Evolutionary conservation across 1,284 basidiomycete genomes (phyloP).

Genomic region (Pisolithus thermaeus): DNA sequence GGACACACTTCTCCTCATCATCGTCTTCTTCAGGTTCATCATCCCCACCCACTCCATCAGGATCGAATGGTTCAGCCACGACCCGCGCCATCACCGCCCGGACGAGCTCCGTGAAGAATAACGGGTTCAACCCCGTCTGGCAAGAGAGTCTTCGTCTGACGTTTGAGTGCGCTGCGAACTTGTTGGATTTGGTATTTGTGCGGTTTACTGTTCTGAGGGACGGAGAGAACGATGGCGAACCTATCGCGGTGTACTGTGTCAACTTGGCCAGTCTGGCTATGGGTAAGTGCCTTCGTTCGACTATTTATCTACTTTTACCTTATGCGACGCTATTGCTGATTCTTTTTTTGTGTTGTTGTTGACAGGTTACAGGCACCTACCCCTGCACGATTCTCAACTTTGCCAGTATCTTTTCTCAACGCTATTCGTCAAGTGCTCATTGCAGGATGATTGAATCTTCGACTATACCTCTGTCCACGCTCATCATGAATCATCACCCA

Average conservation of each 20-base stretch:
- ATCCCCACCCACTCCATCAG: slow-evolving; percentile 7
- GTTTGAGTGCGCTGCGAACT: slow-evolving; percentile 70
- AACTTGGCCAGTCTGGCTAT: slow-evolving; percentile 62
- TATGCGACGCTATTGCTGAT: slow-evolving; percentile 8
- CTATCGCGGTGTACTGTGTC: slow-evolving; percentile 67
- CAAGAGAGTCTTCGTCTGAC: slow-evolving; percentile 65
- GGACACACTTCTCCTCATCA: slow-evolving; percentile 35
- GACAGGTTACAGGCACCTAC: slow-evolving; percentile 81
- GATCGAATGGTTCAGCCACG: slow-evolving; percentile 27
- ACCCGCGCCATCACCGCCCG: slow-evolving; percentile 45
- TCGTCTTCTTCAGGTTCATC: slow-evolving; percentile 24
- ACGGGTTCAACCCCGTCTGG: slow-evolving; percentile 88
- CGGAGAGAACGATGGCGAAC: slow-evolving; percentile 55
- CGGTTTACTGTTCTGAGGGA: slow-evolving; percentile 67
- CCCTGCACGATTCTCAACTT: slow-evolving; percentile 76
- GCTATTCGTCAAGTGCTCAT: slow-evolving; percentile 58
- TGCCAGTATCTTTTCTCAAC: slow-evolving; percentile 87
- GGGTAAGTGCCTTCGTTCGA: slow-evolving; percentile 42
- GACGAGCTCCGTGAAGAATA: slow-evolving; percentile 68
- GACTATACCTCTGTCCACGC: too few relatives aligned
- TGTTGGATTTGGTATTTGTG: slow-evolving; percentile 81
- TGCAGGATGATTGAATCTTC: slow-evolving; percentile 7
- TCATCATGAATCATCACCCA: too few relatives aligned
- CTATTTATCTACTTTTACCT: background rate
- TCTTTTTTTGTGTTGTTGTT: background rate